Evolutionary conservation across 495 filamentous ascomycete species (phyloP), one percentile per base, ranked within the genome.

Genomic region (Penicillium ucsense): DNA sequence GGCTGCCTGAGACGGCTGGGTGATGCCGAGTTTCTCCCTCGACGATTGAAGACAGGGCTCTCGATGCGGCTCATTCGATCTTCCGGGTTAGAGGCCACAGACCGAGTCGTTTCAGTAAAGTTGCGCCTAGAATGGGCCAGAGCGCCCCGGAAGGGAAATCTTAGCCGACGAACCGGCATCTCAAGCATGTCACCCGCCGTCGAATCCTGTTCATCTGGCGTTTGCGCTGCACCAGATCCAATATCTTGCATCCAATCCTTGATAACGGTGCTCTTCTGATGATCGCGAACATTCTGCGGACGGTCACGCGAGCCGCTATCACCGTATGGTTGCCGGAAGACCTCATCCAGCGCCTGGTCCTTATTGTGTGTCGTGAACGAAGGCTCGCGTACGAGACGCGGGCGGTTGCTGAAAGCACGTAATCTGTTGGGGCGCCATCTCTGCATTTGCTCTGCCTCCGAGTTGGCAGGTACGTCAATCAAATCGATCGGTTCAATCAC

Each of bases 331-430:
- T 70, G 68, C 46, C 87, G 77, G 62, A 97, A 97, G 0, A 97
- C 88, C 54, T 94, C 89, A 27, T 94, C 91, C n/a, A 97, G 67
- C 7, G 86, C 90, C 36, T 80, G 81, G 52, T 95, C 90, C 58
- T 95, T 92, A 48, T 90, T 86, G 56, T 81, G 88, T 0, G 86
- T 89, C 31, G 84, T 77, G 38, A 92, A 77, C 0, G 88, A 94
- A 41, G 88, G 87, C 59, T 92, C 86, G 32, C 88, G 82, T 31
- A 86, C 74, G 5, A 85, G 70, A 33, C 84, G 67, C 48, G 63
- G 59, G 10, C 55, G 68, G 9, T 83, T 84, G 52, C 80, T 88
- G 61, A 94, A 89, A 34, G 79, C 76, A 20, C 67, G 73, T 41
- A 85, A 78, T 7, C 81, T 77, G 43, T 76, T 66, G 28, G 66